Percentiles rank a stretch among this genome's conserved stretches.
Conservation (phyloP, 2,329 filamentous ascomycete species). For the Ceratocystiopsis sp. region DNA sequence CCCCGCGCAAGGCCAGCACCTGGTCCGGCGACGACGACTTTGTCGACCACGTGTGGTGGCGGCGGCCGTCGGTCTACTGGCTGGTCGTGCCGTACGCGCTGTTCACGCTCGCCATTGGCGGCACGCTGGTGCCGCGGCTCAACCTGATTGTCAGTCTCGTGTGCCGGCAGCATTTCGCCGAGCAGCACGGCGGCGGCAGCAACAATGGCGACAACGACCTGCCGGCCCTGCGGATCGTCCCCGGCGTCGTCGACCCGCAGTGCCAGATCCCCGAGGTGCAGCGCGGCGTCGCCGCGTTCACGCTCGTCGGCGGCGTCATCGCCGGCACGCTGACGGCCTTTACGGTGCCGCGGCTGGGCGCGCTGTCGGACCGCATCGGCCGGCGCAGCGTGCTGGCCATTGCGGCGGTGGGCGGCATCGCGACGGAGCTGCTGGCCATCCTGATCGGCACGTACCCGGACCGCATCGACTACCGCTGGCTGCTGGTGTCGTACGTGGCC, state of each 20-base stretch:
- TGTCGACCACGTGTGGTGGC: slow-evolving; percentile 42
- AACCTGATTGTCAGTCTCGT: slow-evolving; percentile 75
- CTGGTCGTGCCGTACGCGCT: slow-evolving; percentile 64
- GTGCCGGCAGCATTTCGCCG: slow-evolving; percentile 66
- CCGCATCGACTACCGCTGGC: slow-evolving; percentile 55
- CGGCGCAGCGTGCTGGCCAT: slow-evolving; percentile 58
- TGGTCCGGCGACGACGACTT: slow-evolving; percentile 43
- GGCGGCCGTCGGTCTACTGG: slow-evolving; percentile 61
- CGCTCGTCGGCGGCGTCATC: slow-evolving; percentile 56
- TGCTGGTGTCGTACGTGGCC: slow-evolving; percentile 58
- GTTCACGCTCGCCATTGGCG: slow-evolving; percentile 75
- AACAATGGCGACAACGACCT: slow-evolving; percentile 24
- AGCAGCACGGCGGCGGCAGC: slow-evolving; percentile 32
- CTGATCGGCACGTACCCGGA: slow-evolving; percentile 61
- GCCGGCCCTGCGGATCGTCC: slow-evolving; percentile 44
- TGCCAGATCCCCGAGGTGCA: slow-evolving; percentile 64
- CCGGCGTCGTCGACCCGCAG: slow-evolving; percentile 57
- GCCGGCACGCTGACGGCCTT: slow-evolving; percentile 65
- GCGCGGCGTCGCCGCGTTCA: slow-evolving; percentile 59
- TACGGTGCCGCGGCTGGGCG: slow-evolving; percentile 65
- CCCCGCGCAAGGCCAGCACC: slow-evolving; percentile 8
- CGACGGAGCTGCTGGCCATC: slow-evolving; percentile 61
- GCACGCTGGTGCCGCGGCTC: slow-evolving; percentile 68
- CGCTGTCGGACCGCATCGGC: slow-evolving; percentile 74
- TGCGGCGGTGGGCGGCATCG: slow-evolving; percentile 55